These are phyloP conservation scores for Rhynchosporium secalis DNA, from an alignment of 2,329 filamentous ascomycete species.

Conservation along the genomic window DNA sequence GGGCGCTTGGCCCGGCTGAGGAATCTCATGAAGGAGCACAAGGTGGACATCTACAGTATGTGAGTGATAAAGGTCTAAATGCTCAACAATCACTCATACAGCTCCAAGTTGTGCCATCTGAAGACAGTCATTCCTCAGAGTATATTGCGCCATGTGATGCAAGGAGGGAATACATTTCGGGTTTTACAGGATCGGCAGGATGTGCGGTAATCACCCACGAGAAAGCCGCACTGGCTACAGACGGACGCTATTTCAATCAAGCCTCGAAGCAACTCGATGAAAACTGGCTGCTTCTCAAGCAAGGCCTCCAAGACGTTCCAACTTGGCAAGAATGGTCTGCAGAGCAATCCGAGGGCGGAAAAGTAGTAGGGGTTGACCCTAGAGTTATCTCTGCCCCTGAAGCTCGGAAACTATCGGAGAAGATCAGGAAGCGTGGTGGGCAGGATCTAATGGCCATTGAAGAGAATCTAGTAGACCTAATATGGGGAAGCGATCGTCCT, in stretches of 20 bases:
- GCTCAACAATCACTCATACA: constrained; percentile 30
- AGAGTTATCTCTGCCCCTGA: constrained; percentile 76
- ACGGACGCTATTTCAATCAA: constrained; percentile 98
- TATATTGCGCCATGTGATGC: constrained; percentile 97
- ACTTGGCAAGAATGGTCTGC: constrained; percentile 97
- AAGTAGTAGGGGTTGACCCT: constrained; percentile 87
- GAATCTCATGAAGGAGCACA: constrained; percentile 81
- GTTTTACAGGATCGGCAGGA: constrained; percentile 93
- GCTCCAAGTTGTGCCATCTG: constrained; percentile 83
- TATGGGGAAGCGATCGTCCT: constrained; percentile 81
- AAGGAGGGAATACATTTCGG: constrained; percentile 85
- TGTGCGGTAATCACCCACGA: constrained; percentile 85
- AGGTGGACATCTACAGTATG: constrained; percentile 90
- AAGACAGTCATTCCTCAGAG: constrained; percentile 96
- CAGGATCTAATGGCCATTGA: constrained; percentile 71
- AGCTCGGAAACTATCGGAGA: constrained; percentile 76
- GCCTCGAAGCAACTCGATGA: constrained; percentile 84
- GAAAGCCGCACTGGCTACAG: constrained; percentile 87
- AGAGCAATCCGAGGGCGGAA: constrained; percentile 82
- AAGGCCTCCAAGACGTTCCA: constrained; percentile 88
- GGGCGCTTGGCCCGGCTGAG: constrained; percentile 74
- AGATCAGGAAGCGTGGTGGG: constrained; percentile 83
- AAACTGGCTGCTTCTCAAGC: constrained; percentile 92
- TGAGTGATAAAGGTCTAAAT: constrained; percentile 33
- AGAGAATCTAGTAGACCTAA: constrained; percentile 83